These are phyloP conservation scores for Olyra latifolia DNA, from an alignment of 176 grass and related monocot genomes.

Conservation along the genomic window DNA sequence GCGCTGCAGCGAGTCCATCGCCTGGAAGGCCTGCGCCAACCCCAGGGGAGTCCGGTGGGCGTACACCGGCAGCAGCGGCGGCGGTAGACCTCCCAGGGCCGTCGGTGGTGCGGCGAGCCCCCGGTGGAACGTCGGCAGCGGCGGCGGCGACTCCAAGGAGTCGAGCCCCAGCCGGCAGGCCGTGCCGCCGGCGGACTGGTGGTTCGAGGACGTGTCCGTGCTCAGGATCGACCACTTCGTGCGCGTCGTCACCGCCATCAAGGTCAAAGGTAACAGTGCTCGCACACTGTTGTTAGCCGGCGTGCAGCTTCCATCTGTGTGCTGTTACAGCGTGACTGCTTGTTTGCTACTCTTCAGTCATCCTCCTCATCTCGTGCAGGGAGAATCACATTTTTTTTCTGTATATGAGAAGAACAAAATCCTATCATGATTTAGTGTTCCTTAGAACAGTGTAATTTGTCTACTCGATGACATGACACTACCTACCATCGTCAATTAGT, in stretches of 20 bases:
- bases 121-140: conserved; percentile 55
- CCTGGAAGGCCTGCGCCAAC: conserved; percentile 96
- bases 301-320: background rate
- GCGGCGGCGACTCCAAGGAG: conserved; percentile 64
- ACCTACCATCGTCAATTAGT: background rate
- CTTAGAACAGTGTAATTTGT: background rate
- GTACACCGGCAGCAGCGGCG: conserved; percentile 51
- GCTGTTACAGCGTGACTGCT: background rate
- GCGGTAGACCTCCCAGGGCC: conserved; percentile 14
- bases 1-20: conserved; percentile 95
- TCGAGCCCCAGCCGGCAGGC: conserved; percentile 69
- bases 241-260: conserved; percentile 87
- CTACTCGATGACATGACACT: background rate
- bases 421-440: background rate
- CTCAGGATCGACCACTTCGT: conserved; percentile 93
- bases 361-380: too few species aligned
- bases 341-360: background rate
- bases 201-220: conserved; percentile 92
- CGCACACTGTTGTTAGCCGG: background rate
- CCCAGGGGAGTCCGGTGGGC: conserved; percentile 85
- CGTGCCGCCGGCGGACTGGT: conserved; percentile 86
- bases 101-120: conserved; percentile 43
- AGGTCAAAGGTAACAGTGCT: conserved; percentile 70
- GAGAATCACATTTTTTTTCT: background rate
- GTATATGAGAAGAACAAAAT: background rate